Conservation (phyloP, 2,329 filamentous ascomycete genomes). For the Exophiala dermatitidis region DNA sequence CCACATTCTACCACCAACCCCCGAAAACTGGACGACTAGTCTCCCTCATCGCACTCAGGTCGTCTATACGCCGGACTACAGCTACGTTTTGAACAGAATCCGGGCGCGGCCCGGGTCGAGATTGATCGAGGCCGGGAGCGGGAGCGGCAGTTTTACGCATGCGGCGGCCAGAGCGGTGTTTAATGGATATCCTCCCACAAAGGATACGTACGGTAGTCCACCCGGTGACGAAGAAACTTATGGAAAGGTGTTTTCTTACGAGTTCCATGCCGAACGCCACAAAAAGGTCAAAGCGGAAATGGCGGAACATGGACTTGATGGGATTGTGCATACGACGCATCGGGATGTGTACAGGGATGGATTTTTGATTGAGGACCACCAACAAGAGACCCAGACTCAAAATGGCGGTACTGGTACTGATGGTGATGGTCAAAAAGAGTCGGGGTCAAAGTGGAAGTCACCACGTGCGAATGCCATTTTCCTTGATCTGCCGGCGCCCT, state of each 20-base stretch:
- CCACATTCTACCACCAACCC: conserved; percentile 44
- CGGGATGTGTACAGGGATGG: conserved; percentile 46
- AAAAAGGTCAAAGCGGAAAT: conserved; percentile 39
- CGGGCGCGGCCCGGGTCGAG: conserved; percentile 41
- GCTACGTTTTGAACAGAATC: conserved; percentile 45
- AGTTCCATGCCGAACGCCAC: conserved; percentile 43
- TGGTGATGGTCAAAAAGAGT: too few relatives aligned
- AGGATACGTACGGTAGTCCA: conserved; percentile 18
- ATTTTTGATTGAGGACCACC: conserved; percentile 33
- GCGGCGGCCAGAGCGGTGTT: conserved; percentile 45
- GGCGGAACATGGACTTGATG: conserved; percentile 38
- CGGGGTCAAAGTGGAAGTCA: conserved; percentile 22
- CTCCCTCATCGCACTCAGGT: conserved; percentile 48
- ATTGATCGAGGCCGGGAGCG: conserved; percentile 47
- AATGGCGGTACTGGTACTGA: too few relatives aligned
- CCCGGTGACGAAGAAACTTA: conserved; percentile 22
- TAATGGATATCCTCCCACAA: conserved; percentile 31
- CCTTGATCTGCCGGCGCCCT: conserved; percentile 46
- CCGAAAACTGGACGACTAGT: conserved; percentile 46
- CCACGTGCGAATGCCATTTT: conserved; percentile 44
- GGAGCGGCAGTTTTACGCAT: conserved; percentile 48
- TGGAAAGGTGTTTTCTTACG: conserved; percentile 46
- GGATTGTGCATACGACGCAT: conserved; percentile 41
- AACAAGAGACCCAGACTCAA: conserved; percentile 23
- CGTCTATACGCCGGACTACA: conserved; percentile 49